phyloP scores from a whole-genome alignment of 1,284 basidiomycete species.

The Ganoderma sinense region DNA sequence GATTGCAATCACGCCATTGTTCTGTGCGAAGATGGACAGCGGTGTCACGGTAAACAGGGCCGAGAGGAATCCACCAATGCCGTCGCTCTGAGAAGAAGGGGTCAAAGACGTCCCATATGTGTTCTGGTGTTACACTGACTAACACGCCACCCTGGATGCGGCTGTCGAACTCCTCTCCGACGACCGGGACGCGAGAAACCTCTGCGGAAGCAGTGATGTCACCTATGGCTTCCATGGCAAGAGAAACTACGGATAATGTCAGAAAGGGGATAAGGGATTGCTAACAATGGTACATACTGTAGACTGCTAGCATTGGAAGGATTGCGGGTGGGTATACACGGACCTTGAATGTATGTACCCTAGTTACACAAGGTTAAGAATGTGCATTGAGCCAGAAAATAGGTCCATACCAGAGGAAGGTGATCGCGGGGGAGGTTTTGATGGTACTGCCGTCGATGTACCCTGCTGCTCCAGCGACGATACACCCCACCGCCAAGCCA shows the following conservation, averaged over 20 bases:
- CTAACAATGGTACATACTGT: conserved; percentile 36
- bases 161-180: conserved; percentile 78
- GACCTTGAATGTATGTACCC: conserved; percentile 84
- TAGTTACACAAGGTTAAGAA: conserved; percentile 33
- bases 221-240: conserved; percentile 87
- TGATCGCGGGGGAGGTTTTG: conserved; percentile 73
- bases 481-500: conserved; percentile 79
- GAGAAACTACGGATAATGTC: conserved; percentile 56
- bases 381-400: not conserved
- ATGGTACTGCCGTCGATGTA: conserved; percentile 76
- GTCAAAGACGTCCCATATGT: not conserved
- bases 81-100: conserved; percentile 60
- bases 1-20: conserved; percentile 83
- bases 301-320: conserved; percentile 84
- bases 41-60: conserved; percentile 86
- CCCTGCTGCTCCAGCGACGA: conserved; percentile 78
- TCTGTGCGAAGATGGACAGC: conserved; percentile 84
- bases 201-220: conserved; percentile 89
- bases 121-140: conserved; percentile 45
- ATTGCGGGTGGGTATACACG: conserved; percentile 84
- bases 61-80: conserved; percentile 76
- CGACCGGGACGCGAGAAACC: conserved; percentile 74
- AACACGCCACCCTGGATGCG: conserved; percentile 88
- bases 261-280: conserved; percentile 1
- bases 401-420: conserved; percentile 71